A percentile compares a stretch with the other conserved stretches of the same genome.
Evolutionary conservation across 208 protist species (phyloP).

Genomic region (Lotmaria passim): DNA sequence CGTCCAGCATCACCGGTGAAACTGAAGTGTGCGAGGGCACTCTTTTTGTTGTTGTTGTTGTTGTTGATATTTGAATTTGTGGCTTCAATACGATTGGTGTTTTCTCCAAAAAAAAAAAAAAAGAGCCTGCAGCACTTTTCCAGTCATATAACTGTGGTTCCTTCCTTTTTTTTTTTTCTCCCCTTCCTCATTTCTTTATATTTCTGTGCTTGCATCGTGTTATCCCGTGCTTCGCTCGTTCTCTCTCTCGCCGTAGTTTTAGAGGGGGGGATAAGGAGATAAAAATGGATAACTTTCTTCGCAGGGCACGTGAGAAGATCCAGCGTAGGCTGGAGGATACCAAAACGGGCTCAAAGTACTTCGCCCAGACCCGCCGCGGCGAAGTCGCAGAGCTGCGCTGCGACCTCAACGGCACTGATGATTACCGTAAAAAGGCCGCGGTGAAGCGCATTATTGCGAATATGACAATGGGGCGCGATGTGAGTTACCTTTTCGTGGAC

Average conservation of each 20-base stretch:
- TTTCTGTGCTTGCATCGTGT: neutral
- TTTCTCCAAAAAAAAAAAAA: no score
- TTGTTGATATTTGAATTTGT: no score
- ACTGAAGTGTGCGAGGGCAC: no score
- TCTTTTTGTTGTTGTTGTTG: no score
- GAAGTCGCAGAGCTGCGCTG: constrained; percentile 93
- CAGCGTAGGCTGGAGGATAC: constrained; percentile 71
- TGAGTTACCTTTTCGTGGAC: constrained; percentile 95
- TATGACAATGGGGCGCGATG: constrained; percentile 99
- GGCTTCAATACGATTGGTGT: no score
- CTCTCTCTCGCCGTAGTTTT: no score
- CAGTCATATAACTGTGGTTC: no score
- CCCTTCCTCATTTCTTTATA: constrained; percentile 2
- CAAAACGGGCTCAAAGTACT: constrained; percentile 68
- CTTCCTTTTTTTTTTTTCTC: constrained; percentile 4
- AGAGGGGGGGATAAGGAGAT: no score
- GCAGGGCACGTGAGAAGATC: constrained; percentile 80
- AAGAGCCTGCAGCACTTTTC: no score
- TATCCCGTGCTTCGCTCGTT: no score
- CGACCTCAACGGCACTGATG: constrained; percentile 91
- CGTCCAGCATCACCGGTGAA: no score
- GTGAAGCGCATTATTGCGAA: constrained; percentile 99
- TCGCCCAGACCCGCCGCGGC: constrained; percentile 74
- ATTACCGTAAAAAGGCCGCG: constrained; percentile 93
- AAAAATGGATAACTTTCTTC: constrained; percentile 71